Evolutionary conservation across 2,329 filamentous ascomycete genomes (phyloP), one percentile per base, ranked within the genome.

Genomic region (Cladosporium austrohemisphaericum): DNA sequence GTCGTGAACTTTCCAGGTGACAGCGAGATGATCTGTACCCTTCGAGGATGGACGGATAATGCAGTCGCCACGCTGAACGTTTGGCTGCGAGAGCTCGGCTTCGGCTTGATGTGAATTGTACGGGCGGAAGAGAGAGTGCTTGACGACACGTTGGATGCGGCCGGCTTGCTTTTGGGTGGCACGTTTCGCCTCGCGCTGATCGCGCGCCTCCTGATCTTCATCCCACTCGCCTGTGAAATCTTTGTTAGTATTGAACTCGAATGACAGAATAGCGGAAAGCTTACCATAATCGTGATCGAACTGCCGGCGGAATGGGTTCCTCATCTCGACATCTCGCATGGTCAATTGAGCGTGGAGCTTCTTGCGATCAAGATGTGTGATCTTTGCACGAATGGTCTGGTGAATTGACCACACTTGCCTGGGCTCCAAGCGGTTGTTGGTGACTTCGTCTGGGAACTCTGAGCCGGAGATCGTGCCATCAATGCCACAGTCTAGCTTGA

Each of bases 1-100:
- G 66, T 97, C 90, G 1, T 89, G 86, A 11, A 98, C 91, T 74
- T 98, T 98, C 93, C 93, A 98, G 0, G 93, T 98, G 38, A 98
- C 83, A 6, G 92, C 90, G 49, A 98, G 76, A 72, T 98, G 93
- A 67, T 98, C 93, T 51, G 89, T 86, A 36, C 93, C 93, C 68
- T 95, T 95, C 22, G 90, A 95, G 1, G 90, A 96, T 3, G 93
- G 92, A 36, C 93, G 85, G 63, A 98, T 96, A 53, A 98, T 89
- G 49, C 94, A 86, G 67, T 97, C 93, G 41, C 93, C 93, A 5
- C 84, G 78, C 19, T 41, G 38, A 5, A 41, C 38, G 44, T 85
- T 81, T 66, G 94, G 88, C 11, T 86, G 88, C 33, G 90, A 90
- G 25, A 98, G 79, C 66, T 86, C 97, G 67, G 97, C 89, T 69